phyloP scores from a whole-genome alignment of 306 rosid genomes.

The Mimosa bimucronata region DNA sequence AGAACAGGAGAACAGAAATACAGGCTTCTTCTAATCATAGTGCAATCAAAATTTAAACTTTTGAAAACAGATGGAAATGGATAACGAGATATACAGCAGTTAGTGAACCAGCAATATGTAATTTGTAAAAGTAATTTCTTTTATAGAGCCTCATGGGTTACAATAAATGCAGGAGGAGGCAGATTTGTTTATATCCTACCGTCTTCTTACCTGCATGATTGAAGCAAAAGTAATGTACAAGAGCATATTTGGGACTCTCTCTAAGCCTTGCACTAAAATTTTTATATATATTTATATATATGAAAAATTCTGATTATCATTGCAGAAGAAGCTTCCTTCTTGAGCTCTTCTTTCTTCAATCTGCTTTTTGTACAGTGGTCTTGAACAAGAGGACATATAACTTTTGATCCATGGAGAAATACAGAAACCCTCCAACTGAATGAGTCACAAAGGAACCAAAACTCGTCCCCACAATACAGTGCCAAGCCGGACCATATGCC shows the following conservation, averaged over 20 bases:
- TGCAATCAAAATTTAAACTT: slow-evolving; percentile 21
- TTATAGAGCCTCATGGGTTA: slow-evolving; percentile 24
- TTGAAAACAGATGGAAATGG: slow-evolving; percentile 18
- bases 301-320: slow-evolving; percentile 30
- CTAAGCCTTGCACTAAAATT: slow-evolving; percentile 30
- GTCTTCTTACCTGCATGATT: background rate
- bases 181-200: background rate
- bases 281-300: background rate
- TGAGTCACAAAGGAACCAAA: slow-evolving; percentile 98
- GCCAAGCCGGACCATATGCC: slow-evolving; percentile 99
- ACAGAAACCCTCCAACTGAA: slow-evolving; percentile 89
- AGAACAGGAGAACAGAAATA: background rate
- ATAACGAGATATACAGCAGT: background rate
- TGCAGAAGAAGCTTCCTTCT: slow-evolving; percentile 26
- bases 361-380: slow-evolving; percentile 90
- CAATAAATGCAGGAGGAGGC: slow-evolving; percentile 15
- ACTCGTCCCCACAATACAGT: slow-evolving; percentile 92
- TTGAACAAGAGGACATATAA: slow-evolving; percentile 85
- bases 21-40: background rate
- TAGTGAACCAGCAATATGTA: background rate
- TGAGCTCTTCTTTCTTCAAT: slow-evolving; percentile 41
- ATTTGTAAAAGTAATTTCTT: slow-evolving; percentile 28
- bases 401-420: slow-evolving; percentile 93
- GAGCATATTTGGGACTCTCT: slow-evolving; percentile 18
- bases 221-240: slow-evolving; percentile 47